A percentile compares a stretch with the other conserved stretches of the same genome.
Conservation (phyloP, 2,329 filamentous ascomycete genomes). For the Hirsutella thompsonii region DNA sequence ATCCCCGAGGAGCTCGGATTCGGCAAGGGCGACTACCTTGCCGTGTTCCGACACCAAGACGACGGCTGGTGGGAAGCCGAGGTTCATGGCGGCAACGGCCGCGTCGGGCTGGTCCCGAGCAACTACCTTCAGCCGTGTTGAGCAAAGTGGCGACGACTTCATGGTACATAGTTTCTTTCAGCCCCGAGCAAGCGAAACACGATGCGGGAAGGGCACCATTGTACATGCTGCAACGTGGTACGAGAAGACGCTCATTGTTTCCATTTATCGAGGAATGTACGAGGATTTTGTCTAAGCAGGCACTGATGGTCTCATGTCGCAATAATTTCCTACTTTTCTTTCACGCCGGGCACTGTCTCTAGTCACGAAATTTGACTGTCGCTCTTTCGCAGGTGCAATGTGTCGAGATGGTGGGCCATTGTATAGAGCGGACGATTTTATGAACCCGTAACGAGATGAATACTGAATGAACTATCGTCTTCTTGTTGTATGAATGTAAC, state of each 20-base stretch:
- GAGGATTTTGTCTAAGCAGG: neutral
- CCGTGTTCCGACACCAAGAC: constrained; percentile 81
- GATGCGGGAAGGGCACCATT: neutral
- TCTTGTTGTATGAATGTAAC: too few relatives aligned
- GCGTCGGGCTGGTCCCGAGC: constrained; percentile 50
- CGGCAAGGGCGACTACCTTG: constrained; percentile 80
- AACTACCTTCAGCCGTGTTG: constrained; percentile 50
- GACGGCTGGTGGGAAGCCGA: constrained; percentile 99
- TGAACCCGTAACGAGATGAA: too few relatives aligned
- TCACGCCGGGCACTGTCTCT: neutral
- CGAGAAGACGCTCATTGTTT: neutral
- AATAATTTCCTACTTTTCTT: neutral
- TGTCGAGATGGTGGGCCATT: too few relatives aligned
- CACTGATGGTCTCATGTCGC: neutral
- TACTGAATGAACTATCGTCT: too few relatives aligned
- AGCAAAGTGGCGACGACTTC: neutral
- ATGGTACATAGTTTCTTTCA: neutral
- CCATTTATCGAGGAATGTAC: neutral
- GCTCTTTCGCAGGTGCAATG: too few relatives aligned
- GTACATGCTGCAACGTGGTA: neutral
- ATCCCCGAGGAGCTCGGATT: constrained; percentile 94
- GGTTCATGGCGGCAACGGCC: constrained; percentile 55
- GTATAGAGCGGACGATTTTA: too few relatives aligned
- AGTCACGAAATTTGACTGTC: too few relatives aligned
- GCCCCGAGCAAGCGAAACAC: neutral